Percentiles rank a stretch among this genome's conserved stretches.
Conservation (phyloP, 192 early-diverging fungal genomes). For the Umbelopsis ramanniana region DNA sequence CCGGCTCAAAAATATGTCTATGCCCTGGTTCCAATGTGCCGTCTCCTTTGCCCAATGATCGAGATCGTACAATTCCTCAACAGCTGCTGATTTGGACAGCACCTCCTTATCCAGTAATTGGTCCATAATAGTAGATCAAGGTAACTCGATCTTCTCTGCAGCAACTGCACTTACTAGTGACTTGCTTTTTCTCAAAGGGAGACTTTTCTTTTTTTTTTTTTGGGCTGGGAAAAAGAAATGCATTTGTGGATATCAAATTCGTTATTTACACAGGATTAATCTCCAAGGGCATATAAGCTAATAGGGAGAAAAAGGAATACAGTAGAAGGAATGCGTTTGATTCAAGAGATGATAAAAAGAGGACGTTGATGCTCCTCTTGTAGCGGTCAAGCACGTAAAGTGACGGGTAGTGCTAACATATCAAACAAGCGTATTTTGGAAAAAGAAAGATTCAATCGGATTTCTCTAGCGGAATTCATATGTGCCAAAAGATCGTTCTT, state of each 20-base stretch:
- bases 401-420: background rate
- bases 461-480: constrained; percentile 54
- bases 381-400: background rate
- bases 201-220: too few relatives aligned
- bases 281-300: background rate
- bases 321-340: background rate
- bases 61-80: constrained; percentile 13
- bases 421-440: background rate
- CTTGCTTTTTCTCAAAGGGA: background rate
- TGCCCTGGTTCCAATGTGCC: background rate
- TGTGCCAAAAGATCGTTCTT: constrained; percentile 46
- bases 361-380: background rate
- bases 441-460: background rate
- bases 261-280: constrained; percentile 1
- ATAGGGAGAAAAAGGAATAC: background rate
- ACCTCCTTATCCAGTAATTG: background rate
- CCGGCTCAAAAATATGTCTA: background rate
- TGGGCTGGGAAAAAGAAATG: background rate
- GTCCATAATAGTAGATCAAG: background rate
- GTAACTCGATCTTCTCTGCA: too few relatives aligned
- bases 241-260: background rate
- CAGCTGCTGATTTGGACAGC: constrained; percentile 4
- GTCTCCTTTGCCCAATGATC: constrained; percentile 6
- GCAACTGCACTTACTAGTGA: background rate
- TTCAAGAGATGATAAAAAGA: background rate